Conservation (phyloP, 164 flowering plant species). For the Houttuynia cordata region DNA sequence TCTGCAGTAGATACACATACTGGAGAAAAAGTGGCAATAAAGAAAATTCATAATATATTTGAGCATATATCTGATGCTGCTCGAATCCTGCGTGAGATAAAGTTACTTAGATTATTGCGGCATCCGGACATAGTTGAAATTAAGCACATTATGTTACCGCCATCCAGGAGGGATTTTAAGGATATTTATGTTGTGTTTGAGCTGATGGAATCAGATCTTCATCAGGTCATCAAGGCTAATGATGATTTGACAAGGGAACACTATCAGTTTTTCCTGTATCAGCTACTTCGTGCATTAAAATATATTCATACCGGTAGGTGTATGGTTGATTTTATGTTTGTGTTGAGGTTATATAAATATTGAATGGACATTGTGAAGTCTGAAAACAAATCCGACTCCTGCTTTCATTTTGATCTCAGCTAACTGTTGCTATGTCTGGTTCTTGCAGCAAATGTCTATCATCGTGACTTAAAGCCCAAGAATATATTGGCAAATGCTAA, state of each 20-base stretch:
- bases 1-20: slow-evolving; percentile 14
- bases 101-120: slow-evolving; percentile 71
- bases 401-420: not conserved
- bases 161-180: slow-evolving; percentile 73
- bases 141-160: slow-evolving; percentile 84
- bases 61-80: slow-evolving; percentile 53
- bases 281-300: slow-evolving; percentile 76
- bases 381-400: too few relatives aligned
- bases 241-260: slow-evolving; percentile 81
- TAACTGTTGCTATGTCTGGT: slow-evolving; percentile 11
- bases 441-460: slow-evolving; percentile 47
- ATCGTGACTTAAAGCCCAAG: slow-evolving; percentile 87
- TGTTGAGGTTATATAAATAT: too few relatives aligned
- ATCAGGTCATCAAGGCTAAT: slow-evolving; percentile 89
- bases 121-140: slow-evolving; percentile 96
- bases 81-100: slow-evolving; percentile 83
- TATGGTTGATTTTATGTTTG: too few relatives aligned
- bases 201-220: slow-evolving; percentile 93
- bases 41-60: slow-evolving; percentile 14
- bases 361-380: too few relatives aligned
- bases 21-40: slow-evolving; percentile 18
- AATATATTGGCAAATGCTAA: slow-evolving; percentile 92
- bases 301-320: slow-evolving; percentile 76
- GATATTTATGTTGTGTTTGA: slow-evolving; percentile 93
- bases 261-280: slow-evolving; percentile 88